Conservation (phyloP, 2,329 filamentous ascomycete species). For the Pseudocercospora fijiensis region DNA sequence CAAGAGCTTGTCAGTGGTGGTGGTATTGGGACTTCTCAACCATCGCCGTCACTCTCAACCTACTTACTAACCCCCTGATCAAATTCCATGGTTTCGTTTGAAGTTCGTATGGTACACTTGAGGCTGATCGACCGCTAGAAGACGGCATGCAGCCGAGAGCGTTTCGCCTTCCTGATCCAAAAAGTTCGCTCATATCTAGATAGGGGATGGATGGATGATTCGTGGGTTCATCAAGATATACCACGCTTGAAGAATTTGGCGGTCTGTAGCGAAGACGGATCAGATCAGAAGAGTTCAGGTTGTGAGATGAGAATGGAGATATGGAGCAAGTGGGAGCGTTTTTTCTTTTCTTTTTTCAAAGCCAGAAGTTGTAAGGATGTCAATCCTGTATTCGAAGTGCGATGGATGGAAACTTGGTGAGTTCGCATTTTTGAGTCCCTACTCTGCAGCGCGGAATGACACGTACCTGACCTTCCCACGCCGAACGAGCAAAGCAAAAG, state of each 20-base stretch:
- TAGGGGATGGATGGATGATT: conserved; percentile 6
- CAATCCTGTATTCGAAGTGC: conserved; percentile 2
- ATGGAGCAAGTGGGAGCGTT: conserved; percentile 11
- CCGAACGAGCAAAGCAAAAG: conserved; percentile 14
- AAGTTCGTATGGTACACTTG: too few species aligned
- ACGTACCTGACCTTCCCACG: conserved; percentile 16
- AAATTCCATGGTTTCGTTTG: too few species aligned
- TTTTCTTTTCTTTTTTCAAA: conserved; percentile 15
- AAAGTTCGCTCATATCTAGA: conserved; percentile 13
- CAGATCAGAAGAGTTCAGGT: conserved; percentile 11
- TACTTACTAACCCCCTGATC: too few species aligned
- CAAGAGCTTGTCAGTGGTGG: too few species aligned
- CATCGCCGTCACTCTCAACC: too few species aligned
- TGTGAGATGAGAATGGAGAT: conserved; percentile 19
- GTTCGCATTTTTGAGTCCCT: background rate
- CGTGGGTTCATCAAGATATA: conserved; percentile 13
- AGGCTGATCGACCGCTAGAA: too few species aligned
- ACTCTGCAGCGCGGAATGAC: background rate
- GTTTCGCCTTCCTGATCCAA: too few species aligned
- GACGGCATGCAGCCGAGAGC: too few species aligned
- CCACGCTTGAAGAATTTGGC: background rate
- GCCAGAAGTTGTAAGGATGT: conserved; percentile 12
- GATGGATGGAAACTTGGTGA: conserved; percentile 19
- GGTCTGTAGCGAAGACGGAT: conserved; percentile 8
- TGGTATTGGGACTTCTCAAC: too few species aligned